Evolutionary conservation across 306 rosid genomes (phyloP), one percentile per base, ranked within the genome.

Genomic region (Prunus mume): DNA sequence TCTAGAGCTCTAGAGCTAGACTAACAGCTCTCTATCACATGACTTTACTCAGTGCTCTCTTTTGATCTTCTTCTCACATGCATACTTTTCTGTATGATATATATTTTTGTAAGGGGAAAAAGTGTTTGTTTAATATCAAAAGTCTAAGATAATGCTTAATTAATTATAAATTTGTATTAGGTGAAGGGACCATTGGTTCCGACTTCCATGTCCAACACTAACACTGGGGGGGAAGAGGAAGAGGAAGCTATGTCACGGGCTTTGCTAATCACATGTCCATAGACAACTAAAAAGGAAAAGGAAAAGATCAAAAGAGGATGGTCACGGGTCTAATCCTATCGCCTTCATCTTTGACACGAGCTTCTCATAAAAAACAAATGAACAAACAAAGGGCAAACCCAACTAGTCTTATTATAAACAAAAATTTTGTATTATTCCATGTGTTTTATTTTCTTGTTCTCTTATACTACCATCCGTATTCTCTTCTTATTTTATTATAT

Each of bases 401-500:
- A 38, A 6, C 43, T 46, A 46, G 10, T 8, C 8, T 12, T 12
- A 60, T 60, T 60, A 14, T 45, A 12, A 45, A 9, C 22, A 2
- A 9, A 27, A 1, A 0, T 45, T 61, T 60, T 73, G 69, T 25
- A 7, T 12, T 46, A 4, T 73, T 73, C 69, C 11, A 19, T 58
- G 45, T 45, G 77, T 72, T 79, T 20, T 50, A 11, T 68, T 76
- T 28, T 18, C 75, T 73, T 72, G 83, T 83, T 71, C n/a, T 56
- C 1, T 71, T 61, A 32, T 61, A 4, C 43, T 12, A 74, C 32
- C 47, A 13, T n/a, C 52, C 0, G 30, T 75, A 78, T 80, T 78
- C 86, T 60, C 54, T 11, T 6, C 19, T 1, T 25, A 15, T 56
- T 22, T 73, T 67, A 67, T 58, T 72, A 62, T 54, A n/a, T 7